Evolutionary conservation across 495 filamentous ascomycete species (phyloP).

Genomic region (Hypoxylon trugodes): DNA sequence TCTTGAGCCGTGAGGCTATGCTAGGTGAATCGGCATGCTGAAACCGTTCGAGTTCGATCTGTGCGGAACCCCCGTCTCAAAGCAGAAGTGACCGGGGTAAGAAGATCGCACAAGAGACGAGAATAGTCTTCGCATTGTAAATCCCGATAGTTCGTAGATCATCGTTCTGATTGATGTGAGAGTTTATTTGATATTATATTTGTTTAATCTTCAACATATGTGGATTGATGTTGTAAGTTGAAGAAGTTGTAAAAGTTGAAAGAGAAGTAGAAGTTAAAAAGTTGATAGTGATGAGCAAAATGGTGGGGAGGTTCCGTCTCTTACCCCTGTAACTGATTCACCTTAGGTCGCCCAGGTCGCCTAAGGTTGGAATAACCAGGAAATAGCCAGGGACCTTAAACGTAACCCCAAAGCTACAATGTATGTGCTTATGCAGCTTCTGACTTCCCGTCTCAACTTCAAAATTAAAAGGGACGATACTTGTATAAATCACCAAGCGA

Average conservation of each 20-base stretch:
- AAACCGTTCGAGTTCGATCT: constrained; percentile 48
- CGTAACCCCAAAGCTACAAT: too few relatives aligned
- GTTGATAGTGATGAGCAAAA: not conserved
- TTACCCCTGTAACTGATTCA: constrained; percentile 6
- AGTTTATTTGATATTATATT: not conserved
- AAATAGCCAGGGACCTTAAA: constrained; percentile 1
- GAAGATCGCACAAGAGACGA: constrained; percentile 3
- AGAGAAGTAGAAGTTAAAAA: constrained; percentile 1
- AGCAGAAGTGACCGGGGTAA: constrained; percentile 18
- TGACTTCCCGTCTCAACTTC: not conserved
- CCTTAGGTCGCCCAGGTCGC: too few relatives aligned
- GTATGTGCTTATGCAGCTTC: constrained; percentile 17
- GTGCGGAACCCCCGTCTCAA: constrained; percentile 32
- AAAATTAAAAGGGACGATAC: constrained; percentile 13
- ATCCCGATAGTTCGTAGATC: constrained; percentile 12
- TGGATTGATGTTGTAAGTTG: not conserved
- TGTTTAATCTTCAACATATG: not conserved
- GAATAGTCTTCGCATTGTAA: constrained; percentile 10
- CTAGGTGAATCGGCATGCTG: constrained; percentile 37
- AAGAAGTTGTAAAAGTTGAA: constrained; percentile 6
- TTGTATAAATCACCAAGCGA: constrained; percentile 9
- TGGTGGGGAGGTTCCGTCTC: constrained; percentile 20
- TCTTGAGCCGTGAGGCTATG: constrained; percentile 35
- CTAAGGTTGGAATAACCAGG: too few relatives aligned
- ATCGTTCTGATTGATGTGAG: not conserved